Base-by-base conservation (phyloP, 306 rosid genomes). In the Bauhinia variegata region DNA sequence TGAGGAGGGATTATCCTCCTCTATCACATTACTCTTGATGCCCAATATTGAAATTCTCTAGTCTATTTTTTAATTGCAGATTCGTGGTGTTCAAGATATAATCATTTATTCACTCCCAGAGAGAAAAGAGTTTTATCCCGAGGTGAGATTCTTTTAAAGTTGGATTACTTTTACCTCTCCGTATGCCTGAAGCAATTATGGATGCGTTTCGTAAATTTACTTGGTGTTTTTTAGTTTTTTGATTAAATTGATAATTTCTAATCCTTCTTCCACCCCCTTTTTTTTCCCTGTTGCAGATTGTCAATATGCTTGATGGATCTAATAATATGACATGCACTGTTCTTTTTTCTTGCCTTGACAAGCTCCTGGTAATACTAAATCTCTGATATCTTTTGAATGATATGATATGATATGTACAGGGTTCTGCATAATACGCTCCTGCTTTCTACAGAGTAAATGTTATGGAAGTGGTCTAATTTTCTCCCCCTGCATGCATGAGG, bases 41-140 rank as follows among this genome's bases (percentile, higher is more conserved):
- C 63, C 47, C 37, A 33, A 54, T 60, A 30, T 51, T 65, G 38
- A 75, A 70, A 51, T 39, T 59, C 42, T 48, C 42, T 48, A 39
- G 36, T 67, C 49, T 81, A 34, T 71, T 32, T 70, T 43, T 54
- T 75, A 17, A 57, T 69, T 67, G 33, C 80, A 92, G 98, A 87
- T 92, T 76, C 89, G 96, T 2, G 96, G 98, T 15, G 86, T 89
- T 64, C 80, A 81, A 58, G 84, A 88, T 70, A 74, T 92, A 49
- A 81, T 89, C 33, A 70, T 89, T 58, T 92, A 87, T 83, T 92
- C 98, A 5, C 86, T 81, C 13, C 98, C 98, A 0, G 93, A 92
- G 87, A 82, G 98, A 70, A 85, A 87, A 75, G 98, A 92, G 54
- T 83, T 92, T 57, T 92, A 89, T 83, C 91, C 96, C 2, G 96